These are phyloP conservation scores for Blastocystis hominis DNA, from an alignment of 352 stramenopile species.

Conservation along the genomic window DNA sequence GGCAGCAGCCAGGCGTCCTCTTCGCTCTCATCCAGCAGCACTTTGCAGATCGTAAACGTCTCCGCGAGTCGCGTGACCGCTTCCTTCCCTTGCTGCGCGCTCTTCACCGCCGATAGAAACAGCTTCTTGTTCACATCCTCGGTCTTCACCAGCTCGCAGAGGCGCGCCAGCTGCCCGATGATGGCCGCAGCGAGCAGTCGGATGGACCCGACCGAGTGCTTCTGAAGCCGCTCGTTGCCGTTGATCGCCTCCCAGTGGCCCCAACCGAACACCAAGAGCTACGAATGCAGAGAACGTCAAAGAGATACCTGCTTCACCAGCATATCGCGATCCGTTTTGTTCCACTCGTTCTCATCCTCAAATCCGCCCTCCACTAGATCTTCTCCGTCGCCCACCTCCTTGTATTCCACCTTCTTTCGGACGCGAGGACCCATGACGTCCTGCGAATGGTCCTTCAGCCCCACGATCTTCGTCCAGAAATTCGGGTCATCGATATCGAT, in stretches of 20 bases:
- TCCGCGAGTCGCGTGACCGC: neutral
- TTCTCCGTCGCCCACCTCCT: constrained; percentile 64
- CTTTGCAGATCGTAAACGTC: neutral
- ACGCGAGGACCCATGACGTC: constrained; percentile 63
- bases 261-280: constrained; percentile 70
- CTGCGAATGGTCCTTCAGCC: constrained; percentile 69
- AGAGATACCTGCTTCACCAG: neutral
- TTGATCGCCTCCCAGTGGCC: constrained; percentile 72
- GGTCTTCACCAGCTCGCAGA: neutral
- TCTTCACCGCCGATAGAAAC: neutral
- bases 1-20: neutral
- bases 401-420: constrained; percentile 61
- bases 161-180: constrained; percentile 64
- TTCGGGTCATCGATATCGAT: constrained; percentile 82
- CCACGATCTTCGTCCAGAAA: constrained; percentile 84
- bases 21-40: neutral
- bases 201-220: constrained; percentile 65
- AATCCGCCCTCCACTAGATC: constrained; percentile 68
- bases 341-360: constrained; percentile 59
- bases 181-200: constrained; percentile 61
- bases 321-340: neutral
- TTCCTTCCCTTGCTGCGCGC: neutral
- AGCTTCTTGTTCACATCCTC: neutral
- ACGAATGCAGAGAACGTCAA: constrained; percentile 57
- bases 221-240: constrained; percentile 60